Percentiles rank a stretch among this genome's conserved stretches.
These are phyloP conservation scores for Gigaspora rosea DNA, from an alignment of 192 early-diverging fungal genomes.

Conservation along the genomic window DNA sequence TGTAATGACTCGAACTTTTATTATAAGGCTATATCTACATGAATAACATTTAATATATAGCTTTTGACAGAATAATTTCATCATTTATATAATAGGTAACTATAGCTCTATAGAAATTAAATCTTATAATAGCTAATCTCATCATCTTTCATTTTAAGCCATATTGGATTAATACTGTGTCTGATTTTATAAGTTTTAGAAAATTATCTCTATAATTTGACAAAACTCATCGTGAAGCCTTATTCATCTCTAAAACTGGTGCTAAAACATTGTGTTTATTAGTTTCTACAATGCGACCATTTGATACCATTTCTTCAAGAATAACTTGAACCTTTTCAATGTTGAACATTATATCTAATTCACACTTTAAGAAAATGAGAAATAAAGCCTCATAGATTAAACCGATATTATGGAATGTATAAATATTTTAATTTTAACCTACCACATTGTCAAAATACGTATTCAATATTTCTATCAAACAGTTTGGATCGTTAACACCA, in stretches of 20 bases:
- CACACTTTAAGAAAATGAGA: slow-evolving; percentile 34
- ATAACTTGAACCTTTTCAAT: slow-evolving; percentile 46
- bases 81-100: too few relatives aligned
- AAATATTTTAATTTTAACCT: slow-evolving; percentile 1
- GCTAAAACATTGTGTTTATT: slow-evolving; percentile 32
- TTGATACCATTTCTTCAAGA: slow-evolving; percentile 40
- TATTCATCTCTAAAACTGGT: slow-evolving; percentile 15
- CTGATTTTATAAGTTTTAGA: not conserved
- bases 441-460: slow-evolving; percentile 46
- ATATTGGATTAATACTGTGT: too few relatives aligned
- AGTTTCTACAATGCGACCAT: slow-evolving; percentile 40
- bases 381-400: not conserved
- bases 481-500: not conserved
- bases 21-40: too few relatives aligned
- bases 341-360: slow-evolving; percentile 46
- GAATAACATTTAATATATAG: too few relatives aligned
- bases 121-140: too few relatives aligned
- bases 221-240: not conserved
- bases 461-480: slow-evolving; percentile 36
- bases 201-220: not conserved
- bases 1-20: not conserved
- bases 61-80: too few relatives aligned
- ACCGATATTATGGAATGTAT: not conserved
- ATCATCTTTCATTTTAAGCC: too few relatives aligned
- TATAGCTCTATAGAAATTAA: too few relatives aligned